These are phyloP conservation scores for Eustoma russellianum DNA, from an alignment of 257 asterid species.

Conservation along the genomic window DNA sequence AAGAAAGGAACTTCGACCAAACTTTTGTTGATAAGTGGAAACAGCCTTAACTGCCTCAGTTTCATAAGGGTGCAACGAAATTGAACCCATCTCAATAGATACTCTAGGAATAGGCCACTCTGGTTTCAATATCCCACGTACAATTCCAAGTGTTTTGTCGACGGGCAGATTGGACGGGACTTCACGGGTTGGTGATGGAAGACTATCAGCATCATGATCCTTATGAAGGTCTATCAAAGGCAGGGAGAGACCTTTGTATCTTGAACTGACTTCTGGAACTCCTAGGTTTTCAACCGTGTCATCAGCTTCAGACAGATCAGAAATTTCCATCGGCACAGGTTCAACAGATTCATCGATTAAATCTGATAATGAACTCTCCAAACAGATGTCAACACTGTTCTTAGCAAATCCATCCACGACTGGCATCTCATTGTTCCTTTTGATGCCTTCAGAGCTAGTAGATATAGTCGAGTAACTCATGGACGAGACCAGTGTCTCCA, in stretches of 20 bases:
- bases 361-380: constrained; percentile 21
- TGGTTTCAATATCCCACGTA: constrained; percentile 46
- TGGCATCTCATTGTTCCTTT: constrained; percentile 23
- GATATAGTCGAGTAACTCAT: constrained; percentile 26
- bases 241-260: constrained; percentile 47
- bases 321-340: constrained; percentile 22
- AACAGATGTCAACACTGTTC: constrained; percentile 20
- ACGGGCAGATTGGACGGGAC: constrained; percentile 42
- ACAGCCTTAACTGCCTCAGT: constrained; percentile 90
- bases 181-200: constrained; percentile 90
- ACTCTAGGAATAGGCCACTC: constrained; percentile 66
- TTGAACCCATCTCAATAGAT: constrained; percentile 31
- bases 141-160: constrained; percentile 32
- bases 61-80: constrained; percentile 65
- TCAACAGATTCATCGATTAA: constrained; percentile 21
- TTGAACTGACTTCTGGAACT: constrained; percentile 26
- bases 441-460: constrained; percentile 12
- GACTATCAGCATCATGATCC: constrained; percentile 92
- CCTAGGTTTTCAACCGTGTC: constrained; percentile 20
- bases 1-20: constrained; percentile 51
- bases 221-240: constrained; percentile 91
- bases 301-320: constrained; percentile 21
- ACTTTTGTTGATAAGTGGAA: constrained; percentile 93
- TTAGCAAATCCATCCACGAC: constrained; percentile 13
- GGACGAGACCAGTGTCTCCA: constrained; percentile 39